phyloP scores from a whole-genome alignment of 2,329 filamentous ascomycete species.

The Zopfia rhizophila region DNA sequence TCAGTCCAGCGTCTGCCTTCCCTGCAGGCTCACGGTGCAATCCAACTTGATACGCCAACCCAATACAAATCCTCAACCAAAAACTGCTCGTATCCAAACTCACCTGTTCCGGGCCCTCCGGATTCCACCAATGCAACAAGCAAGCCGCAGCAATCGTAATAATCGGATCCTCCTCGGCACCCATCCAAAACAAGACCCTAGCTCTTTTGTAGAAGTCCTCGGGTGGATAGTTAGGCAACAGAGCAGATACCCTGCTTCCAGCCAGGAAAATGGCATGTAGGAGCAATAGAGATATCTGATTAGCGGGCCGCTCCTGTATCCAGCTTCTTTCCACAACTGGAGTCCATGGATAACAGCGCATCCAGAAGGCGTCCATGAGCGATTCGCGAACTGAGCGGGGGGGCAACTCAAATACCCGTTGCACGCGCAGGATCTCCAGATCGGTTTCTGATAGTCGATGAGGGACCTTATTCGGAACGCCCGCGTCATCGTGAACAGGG shows the following conservation, averaged over 20 bases:
- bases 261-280: constrained; percentile 55
- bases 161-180: constrained; percentile 50
- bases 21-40: constrained; percentile 55
- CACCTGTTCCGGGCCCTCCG: constrained; percentile 53
- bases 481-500: constrained; percentile 45
- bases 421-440: constrained; percentile 39
- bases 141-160: constrained; percentile 53
- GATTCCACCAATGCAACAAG: constrained; percentile 57
- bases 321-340: constrained; percentile 55
- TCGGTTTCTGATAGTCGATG: constrained; percentile 41
- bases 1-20: constrained; percentile 46
- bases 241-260: constrained; percentile 54
- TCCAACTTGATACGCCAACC: constrained; percentile 57
- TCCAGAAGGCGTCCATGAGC: constrained; percentile 54
- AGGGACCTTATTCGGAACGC: constrained; percentile 38
- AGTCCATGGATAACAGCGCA: constrained; percentile 54
- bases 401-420: constrained; percentile 41
- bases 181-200: constrained; percentile 46
- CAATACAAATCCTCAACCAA: constrained; percentile 56
- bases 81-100: constrained; percentile 58
- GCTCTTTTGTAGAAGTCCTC: constrained; percentile 49
- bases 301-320: constrained; percentile 45
- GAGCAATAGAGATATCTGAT: constrained; percentile 40
- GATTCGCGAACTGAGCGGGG: constrained; percentile 46
- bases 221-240: constrained; percentile 42